These are phyloP conservation scores for Sugiyamaella mastotermitis DNA, from an alignment of 805 yeast genomes.

Conservation along the genomic window DNA sequence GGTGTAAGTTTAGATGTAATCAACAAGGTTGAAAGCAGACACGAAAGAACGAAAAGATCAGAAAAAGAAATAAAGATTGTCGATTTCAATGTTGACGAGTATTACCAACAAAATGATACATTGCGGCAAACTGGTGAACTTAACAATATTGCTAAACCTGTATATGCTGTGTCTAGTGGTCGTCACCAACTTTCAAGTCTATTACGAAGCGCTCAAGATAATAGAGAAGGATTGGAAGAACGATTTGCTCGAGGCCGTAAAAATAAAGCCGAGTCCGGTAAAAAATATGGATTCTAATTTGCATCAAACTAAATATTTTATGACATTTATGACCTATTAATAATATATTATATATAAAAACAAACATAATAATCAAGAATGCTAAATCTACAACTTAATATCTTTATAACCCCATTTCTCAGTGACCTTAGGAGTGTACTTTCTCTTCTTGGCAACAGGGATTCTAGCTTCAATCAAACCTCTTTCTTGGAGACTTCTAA, in stretches of 20 bases:
- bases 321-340: too few relatives aligned
- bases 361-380: too few relatives aligned
- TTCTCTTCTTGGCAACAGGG: conserved; percentile 58
- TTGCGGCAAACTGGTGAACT: conserved; percentile 31
- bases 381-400: conserved; percentile 32
- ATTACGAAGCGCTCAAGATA: conserved; percentile 28
- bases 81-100: conserved; percentile 35
- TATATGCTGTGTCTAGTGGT: conserved; percentile 28
- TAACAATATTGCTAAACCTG: conserved; percentile 24
- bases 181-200: conserved; percentile 29
- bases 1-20: conserved; percentile 2
- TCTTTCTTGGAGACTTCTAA: conserved; percentile 71
- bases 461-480: conserved; percentile 86
- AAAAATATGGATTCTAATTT: conserved; percentile 29
- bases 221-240: conserved; percentile 30
- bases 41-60: not conserved
- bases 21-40: conserved; percentile 3
- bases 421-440: conserved; percentile 66
- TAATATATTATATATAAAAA: too few relatives aligned
- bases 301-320: too few relatives aligned
- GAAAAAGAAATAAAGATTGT: conserved; percentile 24
- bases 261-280: conserved; percentile 24
- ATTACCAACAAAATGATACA: conserved; percentile 32
- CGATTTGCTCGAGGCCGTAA: conserved; percentile 22
- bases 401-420: conserved; percentile 95